Evolutionary conservation across 257 asterid species (phyloP), one percentile per base, ranked within the genome.

Genomic region (Gynochthodes officinalis): DNA sequence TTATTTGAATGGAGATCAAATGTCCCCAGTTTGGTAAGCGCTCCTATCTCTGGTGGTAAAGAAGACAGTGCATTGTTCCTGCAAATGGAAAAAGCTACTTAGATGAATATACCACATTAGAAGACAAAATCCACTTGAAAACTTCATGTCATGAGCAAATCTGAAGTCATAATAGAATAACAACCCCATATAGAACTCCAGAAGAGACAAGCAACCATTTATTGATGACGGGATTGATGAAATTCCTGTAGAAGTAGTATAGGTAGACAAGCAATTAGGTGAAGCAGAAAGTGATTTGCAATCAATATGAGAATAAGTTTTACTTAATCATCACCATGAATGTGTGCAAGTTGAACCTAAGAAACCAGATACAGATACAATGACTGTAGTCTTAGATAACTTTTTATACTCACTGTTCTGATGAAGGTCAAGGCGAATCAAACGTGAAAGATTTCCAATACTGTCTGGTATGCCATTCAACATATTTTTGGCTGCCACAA

Each of bases 1-100:
- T 88, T 94, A 81, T 94, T 94, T 76, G 98, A 91, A 77, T 92
- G 99, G 83, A 94, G 91, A 86, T 94, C 95, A 82, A 94, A 89
- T 78, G 96, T 89, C 77, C 98, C 97, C 77, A 91, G 83, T 80
- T 85, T 79, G 63, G 90, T 81, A 82, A 94, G 78, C 66, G 85
- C 78, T 65, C 96, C 97, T 79, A 94, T 86, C 84, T 90, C 98
- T 62, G 81, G 75, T 15, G 99, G 99, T 76, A 94, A 84, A 71
- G 87, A 73, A 80, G 92, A 71, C 72, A 94, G 78, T 23, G 83
- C 82, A 84, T 94, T 94, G 78, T 77, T 86, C 89, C 99, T 89
- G 82, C 50, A 54, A 58, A 78, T 28, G 28, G 76, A 64, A 5
- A 79, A 69, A 68, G 62, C 35, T 63, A 44, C 57, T 43, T 33